Evolutionary conservation across 805 yeast genomes (phyloP).

Genomic region (Komagataella phaffii): DNA sequence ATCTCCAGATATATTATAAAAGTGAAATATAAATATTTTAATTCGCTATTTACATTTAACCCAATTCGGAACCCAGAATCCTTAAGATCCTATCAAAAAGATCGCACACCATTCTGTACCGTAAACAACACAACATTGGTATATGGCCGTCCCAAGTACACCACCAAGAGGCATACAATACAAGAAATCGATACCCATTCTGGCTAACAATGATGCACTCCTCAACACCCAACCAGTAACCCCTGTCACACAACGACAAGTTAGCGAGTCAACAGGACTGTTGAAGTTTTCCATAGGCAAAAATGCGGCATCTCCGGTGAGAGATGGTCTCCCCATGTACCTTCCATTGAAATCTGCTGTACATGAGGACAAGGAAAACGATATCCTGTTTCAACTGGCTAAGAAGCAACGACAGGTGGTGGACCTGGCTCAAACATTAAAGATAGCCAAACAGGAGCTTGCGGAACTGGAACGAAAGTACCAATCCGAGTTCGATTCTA

Average conservation of each 20-base stretch:
- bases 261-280: constrained; percentile 38
- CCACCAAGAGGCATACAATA: neutral
- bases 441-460: neutral
- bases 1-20: neutral
- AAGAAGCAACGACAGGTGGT: neutral
- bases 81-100: neutral
- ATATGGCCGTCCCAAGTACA: neutral
- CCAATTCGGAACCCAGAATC: neutral
- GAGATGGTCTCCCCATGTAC: constrained; percentile 20
- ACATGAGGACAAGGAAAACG: neutral
- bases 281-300: constrained; percentile 25
- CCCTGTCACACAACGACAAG: constrained; percentile 21
- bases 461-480: neutral
- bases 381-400: neutral
- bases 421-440: neutral
- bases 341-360: constrained; percentile 14
- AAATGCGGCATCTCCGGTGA: constrained; percentile 2
- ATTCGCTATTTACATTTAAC: neutral
- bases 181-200: neutral
- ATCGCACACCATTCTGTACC: neutral
- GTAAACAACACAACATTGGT: neutral
- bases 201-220: neutral
- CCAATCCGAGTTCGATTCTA: neutral
- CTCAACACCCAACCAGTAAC: neutral
- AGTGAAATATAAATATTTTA: neutral